Evolutionary conservation across 2,329 filamentous ascomycete species (phyloP), one percentile per base, ranked within the genome.

Genomic region (Ophiostoma quercus): DNA sequence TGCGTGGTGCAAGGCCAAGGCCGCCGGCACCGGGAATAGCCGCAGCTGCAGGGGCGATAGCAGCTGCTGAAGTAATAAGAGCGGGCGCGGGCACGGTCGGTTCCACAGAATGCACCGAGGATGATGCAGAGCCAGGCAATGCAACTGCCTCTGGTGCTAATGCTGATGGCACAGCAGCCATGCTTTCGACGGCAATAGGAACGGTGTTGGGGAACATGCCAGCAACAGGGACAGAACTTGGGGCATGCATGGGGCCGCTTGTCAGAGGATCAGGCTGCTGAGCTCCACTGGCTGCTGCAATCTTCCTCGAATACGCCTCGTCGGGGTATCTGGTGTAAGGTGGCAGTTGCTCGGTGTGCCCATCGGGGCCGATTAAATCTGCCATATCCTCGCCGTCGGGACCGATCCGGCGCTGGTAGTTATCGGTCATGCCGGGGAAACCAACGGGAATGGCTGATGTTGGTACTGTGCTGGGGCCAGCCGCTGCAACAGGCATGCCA

Each of bases 301-400:
- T 78, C 75, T 85, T 92, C 82, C 78, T 85, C 76, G 77, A 85
- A 79, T 80, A 89, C 0, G 82, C 82, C 70, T 92, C 90, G 68
- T 96, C 91, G 2, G 94, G 92, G 78, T 96, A 97, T 77, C 92
- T 85, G 16, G 92, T 92, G 77, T 98, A 98, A 0, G 94, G 94
- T 14, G 94, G 94, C 22, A 97, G 82, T 78, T 96, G 92, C 79
- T 98, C 94, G 1, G 91, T 90, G 76, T 97, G 93, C 0, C 94
- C 94, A 75, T 96, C 88, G 0, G 91, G 91, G 1, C 93, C 93
- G 68, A 97, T 90, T 69, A 97, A 87, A 77, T 94, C 93, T 66
- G 90, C 92, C n/a, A 87, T 82, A 74, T 97, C 94, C 79, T 97
- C 92, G 68, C 92, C 92, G 70, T 93, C 91, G 0, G 92, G 90